Base-by-base conservation (phyloP, 768 basidiomycete genomes). In the Clavaria fumosa region DNA sequence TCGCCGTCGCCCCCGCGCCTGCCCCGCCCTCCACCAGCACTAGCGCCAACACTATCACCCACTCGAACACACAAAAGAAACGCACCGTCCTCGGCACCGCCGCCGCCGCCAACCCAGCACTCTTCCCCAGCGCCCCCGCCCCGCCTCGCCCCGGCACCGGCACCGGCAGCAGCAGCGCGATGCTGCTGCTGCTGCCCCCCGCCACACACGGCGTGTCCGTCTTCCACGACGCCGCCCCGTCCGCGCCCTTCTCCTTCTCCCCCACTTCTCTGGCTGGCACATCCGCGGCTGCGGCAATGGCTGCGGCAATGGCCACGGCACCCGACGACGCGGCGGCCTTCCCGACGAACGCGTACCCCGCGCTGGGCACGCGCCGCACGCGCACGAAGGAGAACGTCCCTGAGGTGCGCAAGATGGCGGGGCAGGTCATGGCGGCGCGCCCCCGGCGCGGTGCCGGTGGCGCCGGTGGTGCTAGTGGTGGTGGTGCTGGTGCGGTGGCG, bases 351-450 rank as follows among this genome's bases (percentile, higher is more conserved):
- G 59, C 70, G 11, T 86, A 76, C 69, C 67, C 70, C 21, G 82
- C 85, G 41, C 53, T 86, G 2, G 83, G 80, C 14, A 75, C 81
- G 42, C 78, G 82, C 47, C 80, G 78, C 52, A 67, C 74, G 4
- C 69, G 83, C 37, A 62, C 82, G 46, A 86, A 85, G 47, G 82
- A 86, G 58, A 86, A 86, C 46, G 59, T 75, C 1, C 72, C 70
- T 5, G 78, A 78, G 53, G 69, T 72, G 21, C 69, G 70, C 52
- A 80, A 78, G 60, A 64, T 78, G 35, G 67, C 53, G 2, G 82
- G 80, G 7, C 81, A 68, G 20, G 43, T 85, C 28, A 72, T 69
- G n/a, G n/a, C n/a, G n/a, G n/a, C n/a, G n/a, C n/a, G n/a, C n/a
- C n/a, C n/a, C n/a, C n/a, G n/a, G n/a, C n/a, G n/a, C n/a, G n/a